A percentile compares a stretch with the other conserved stretches of the same genome.
Conservation (phyloP, 352 stramenopile species). For the Saprolegnia diclina region DNA sequence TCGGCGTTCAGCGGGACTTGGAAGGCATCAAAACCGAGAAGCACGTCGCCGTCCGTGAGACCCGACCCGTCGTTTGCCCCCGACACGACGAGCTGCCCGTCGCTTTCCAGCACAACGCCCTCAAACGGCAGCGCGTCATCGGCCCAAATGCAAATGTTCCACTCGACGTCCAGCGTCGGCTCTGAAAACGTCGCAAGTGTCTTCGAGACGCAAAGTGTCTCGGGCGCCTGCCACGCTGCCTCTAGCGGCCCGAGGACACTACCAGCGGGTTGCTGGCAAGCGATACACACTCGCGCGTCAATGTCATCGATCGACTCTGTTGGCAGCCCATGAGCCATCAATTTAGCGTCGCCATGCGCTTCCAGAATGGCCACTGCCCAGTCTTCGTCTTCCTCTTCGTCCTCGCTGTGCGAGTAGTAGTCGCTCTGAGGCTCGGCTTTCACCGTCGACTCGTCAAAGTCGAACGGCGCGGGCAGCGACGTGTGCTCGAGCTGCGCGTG, state of each 20-base stretch:
- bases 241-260: not conserved
- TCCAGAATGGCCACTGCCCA: not conserved
- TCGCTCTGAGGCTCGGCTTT: conserved; percentile 27
- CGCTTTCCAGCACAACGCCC: not conserved
- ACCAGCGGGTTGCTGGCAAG: not conserved
- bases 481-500: conserved; percentile 51
- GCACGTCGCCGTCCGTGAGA: not conserved
- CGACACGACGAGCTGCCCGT: not conserved
- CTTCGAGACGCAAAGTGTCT: not conserved
- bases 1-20: not conserved
- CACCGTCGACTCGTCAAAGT: conserved; percentile 26
- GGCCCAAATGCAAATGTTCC: not conserved
- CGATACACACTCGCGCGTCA: not conserved
- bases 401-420: conserved; percentile 3
- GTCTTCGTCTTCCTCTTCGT: conserved; percentile 8
- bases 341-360: conserved; percentile 19
- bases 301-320: not conserved
- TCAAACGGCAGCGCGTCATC: not conserved
- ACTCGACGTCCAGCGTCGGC: not conserved
- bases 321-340: not conserved
- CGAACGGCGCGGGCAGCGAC: conserved; percentile 38
- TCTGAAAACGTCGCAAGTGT: not conserved
- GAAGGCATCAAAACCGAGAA: not conserved
- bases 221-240: not conserved
- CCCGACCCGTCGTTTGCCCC: not conserved